Evolutionary conservation across 768 basidiomycete genomes (phyloP).

Genomic region (Tylopilus felleus): DNA sequence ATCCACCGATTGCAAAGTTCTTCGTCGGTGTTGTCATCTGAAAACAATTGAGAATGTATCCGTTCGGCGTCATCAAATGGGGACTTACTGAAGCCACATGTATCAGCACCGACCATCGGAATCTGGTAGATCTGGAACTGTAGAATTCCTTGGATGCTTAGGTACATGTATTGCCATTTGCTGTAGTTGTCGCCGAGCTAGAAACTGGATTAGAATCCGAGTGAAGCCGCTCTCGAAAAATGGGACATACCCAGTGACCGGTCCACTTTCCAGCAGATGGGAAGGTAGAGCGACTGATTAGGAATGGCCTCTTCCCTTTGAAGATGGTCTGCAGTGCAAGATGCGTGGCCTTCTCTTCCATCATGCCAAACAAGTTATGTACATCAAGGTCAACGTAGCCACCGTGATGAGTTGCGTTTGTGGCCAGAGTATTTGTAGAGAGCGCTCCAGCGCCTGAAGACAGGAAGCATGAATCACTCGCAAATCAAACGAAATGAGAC

Average conservation of each 20-base stretch:
- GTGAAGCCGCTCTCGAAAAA: not conserved
- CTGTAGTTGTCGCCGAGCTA: conserved; percentile 77
- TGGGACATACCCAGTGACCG: conserved; percentile 58
- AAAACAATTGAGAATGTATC: not conserved
- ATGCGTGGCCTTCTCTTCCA: conserved; percentile 68
- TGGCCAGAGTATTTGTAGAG: conserved; percentile 55
- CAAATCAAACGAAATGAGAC: not conserved
- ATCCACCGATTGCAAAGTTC: conserved; percentile 85
- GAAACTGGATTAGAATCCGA: not conserved
- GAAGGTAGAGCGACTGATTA: conserved; percentile 70
- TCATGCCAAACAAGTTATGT: conserved; percentile 69
- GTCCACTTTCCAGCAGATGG: conserved; percentile 66
- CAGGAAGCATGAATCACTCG: not conserved
- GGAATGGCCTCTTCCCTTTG: conserved; percentile 63
- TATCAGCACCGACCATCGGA: conserved; percentile 81
- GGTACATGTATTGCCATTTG: conserved; percentile 68
- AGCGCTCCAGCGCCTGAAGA: conserved; percentile 48
- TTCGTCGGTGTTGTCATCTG: conserved; percentile 64
- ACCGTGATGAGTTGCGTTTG: conserved; percentile 66
- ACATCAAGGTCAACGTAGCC: conserved; percentile 63
- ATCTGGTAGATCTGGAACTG: conserved; percentile 85
- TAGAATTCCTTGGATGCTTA: conserved; percentile 70
- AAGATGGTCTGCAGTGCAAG: conserved; percentile 51
- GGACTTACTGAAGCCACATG: conserved; percentile 36
- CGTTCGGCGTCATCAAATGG: not conserved